Evolutionary conservation across 2,329 filamentous ascomycete genomes (phyloP).

Genomic region (Diplodia seriata): DNA sequence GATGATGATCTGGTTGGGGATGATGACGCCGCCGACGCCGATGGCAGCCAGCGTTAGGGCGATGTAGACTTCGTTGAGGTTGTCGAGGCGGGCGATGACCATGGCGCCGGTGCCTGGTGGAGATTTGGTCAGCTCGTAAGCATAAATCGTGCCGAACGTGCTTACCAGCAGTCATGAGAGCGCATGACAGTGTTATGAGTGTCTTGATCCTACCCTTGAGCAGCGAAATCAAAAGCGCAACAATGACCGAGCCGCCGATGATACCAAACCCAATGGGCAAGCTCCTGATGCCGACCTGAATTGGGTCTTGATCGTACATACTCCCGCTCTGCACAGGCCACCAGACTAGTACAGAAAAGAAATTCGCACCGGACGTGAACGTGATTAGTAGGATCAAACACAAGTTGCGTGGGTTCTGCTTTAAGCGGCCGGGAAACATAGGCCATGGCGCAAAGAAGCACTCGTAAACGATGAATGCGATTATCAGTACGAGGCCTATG

Average conservation of each 20-base stretch:
- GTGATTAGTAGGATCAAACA: slow-evolving; percentile 45
- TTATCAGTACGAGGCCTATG: slow-evolving; percentile 57
- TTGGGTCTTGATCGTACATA: slow-evolving; percentile 61
- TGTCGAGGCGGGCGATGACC: slow-evolving; percentile 58
- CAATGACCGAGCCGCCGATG: slow-evolving; percentile 65
- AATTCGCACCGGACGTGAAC: slow-evolving; percentile 46
- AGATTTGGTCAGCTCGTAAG: not conserved
- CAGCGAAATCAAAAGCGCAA: slow-evolving; percentile 63
- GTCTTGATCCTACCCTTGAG: slow-evolving; percentile 65
- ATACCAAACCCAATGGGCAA: slow-evolving; percentile 71
- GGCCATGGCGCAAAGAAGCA: slow-evolving; percentile 49
- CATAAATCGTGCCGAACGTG: not conserved
- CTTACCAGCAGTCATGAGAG: slow-evolving; percentile 68
- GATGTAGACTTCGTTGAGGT: slow-evolving; percentile 62
- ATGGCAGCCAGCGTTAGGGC: slow-evolving; percentile 67
- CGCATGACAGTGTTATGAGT: slow-evolving; percentile 65
- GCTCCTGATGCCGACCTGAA: slow-evolving; percentile 69
- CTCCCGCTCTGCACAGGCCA: slow-evolving; percentile 46
- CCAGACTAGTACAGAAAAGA: slow-evolving; percentile 45
- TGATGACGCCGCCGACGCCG: slow-evolving; percentile 71
- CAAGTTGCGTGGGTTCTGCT: slow-evolving; percentile 43
- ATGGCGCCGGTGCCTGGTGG: slow-evolving; percentile 61
- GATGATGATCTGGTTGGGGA: slow-evolving; percentile 71
- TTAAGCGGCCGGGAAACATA: slow-evolving; percentile 51
- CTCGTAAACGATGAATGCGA: slow-evolving; percentile 60